Conservation (phyloP, 179 eudicot species). For the Camellia oleifera region DNA sequence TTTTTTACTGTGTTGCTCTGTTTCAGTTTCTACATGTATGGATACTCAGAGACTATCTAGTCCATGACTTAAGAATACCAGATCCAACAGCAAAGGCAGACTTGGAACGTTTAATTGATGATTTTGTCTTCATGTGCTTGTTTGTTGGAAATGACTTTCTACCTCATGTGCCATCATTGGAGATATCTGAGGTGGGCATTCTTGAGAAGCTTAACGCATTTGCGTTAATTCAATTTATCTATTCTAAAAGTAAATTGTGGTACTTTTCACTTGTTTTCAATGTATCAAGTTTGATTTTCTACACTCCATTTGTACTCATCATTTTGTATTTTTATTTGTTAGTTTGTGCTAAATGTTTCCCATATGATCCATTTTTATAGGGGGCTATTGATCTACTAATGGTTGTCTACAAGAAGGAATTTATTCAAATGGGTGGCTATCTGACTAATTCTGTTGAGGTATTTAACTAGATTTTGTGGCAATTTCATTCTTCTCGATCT, state of each 20-base stretch:
- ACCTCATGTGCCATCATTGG: constrained; percentile 28
- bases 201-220: background rate
- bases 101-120: constrained; percentile 25
- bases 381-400: constrained; percentile 30
- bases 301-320: background rate
- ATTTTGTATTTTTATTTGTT: background rate
- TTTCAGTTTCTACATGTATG: constrained; percentile 31
- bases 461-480: background rate
- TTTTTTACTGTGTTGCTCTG: constrained; percentile 1
- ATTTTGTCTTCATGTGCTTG: constrained; percentile 31
- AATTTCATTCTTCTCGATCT: background rate
- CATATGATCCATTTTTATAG: constrained; percentile 7
- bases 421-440: constrained; percentile 23
- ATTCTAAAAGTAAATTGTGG: background rate
- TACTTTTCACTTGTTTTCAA: background rate
- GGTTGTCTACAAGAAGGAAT: constrained; percentile 24
- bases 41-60: constrained; percentile 25
- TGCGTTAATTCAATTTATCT: background rate
- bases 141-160: constrained; percentile 32
- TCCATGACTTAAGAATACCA: constrained; percentile 22
- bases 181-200: constrained; percentile 26
- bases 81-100: constrained; percentile 3
- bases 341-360: constrained; percentile 5
- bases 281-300: background rate
- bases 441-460: constrained; percentile 24